Conservation (phyloP, 352 stramenopile species). For the Phytophthora constricta region DNA sequence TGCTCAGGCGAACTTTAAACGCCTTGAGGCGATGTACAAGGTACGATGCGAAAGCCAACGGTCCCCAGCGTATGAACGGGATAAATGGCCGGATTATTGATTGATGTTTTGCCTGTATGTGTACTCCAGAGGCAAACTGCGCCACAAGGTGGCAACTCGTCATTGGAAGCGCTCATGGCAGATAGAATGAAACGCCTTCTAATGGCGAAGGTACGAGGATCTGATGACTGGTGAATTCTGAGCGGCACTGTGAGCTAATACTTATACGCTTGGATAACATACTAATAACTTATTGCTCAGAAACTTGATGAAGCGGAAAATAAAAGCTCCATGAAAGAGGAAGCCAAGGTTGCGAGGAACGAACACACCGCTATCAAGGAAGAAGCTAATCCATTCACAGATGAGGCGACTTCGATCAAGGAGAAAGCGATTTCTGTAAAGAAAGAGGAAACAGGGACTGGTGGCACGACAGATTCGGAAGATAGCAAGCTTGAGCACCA, state of each 20-base stretch:
- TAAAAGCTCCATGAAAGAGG: constrained; percentile 14
- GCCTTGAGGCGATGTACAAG: constrained; percentile 74
- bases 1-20: constrained; percentile 61
- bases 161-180: constrained; percentile 52
- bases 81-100: neutral
- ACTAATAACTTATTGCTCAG: too few species aligned
- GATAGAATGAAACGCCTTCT: constrained; percentile 57
- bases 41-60: constrained; percentile 33
- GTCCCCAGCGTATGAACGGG: neutral
- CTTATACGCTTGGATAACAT: too few species aligned
- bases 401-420: constrained; percentile 7
- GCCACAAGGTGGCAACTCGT: constrained; percentile 37
- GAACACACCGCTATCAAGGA: constrained; percentile 20
- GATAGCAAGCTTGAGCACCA: constrained; percentile 42
- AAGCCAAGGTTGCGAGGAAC: constrained; percentile 12
- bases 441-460: constrained; percentile 30
- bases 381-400: constrained; percentile 5
- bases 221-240: too few species aligned
- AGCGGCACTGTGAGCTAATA: too few species aligned
- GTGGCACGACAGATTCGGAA: constrained; percentile 43
- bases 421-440: constrained; percentile 24
- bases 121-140: constrained; percentile 38
- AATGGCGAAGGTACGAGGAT: constrained; percentile 47
- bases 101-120: neutral
- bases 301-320: constrained; percentile 26